phyloP scores from a whole-genome alignment of 352 stramenopile genomes.

The Globisporangium heterothallicum region DNA sequence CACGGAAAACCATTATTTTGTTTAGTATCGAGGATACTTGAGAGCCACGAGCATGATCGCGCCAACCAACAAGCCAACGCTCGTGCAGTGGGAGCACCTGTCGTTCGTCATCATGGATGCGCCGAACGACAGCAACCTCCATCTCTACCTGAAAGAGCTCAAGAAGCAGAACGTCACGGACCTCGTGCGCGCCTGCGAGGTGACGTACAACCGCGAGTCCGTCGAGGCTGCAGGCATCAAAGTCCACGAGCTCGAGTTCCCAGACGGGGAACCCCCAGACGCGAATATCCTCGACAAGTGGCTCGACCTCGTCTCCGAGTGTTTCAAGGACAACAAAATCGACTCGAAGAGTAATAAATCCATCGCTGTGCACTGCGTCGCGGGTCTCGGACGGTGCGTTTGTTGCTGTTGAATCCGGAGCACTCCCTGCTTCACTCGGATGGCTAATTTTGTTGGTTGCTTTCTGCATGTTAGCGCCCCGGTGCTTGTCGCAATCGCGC shows the following conservation, averaged over 20 bases:
- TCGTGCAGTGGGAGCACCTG: conserved; percentile 88
- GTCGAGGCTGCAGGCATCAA: conserved; percentile 92
- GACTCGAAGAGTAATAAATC: conserved; percentile 72
- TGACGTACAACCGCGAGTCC: conserved; percentile 89
- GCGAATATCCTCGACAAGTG: conserved; percentile 91
- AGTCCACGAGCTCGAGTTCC: conserved; percentile 95
- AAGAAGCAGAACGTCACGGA: conserved; percentile 95
- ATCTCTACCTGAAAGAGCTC: conserved; percentile 96
- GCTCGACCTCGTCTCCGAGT: conserved; percentile 93
- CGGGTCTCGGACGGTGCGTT: conserved; percentile 88
- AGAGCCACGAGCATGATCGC: conserved; percentile 68
- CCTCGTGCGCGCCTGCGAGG: conserved; percentile 94
- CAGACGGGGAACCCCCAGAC: conserved; percentile 93
- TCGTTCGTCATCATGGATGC: conserved; percentile 98
- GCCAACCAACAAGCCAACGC: conserved; percentile 80
- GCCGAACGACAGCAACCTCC: conserved; percentile 94
- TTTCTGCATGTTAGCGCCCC: conserved; percentile 63
- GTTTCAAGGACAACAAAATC: conserved; percentile 86
- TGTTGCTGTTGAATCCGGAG: neutral
- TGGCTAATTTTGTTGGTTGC: conserved; percentile 3
- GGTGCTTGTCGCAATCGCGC: conserved; percentile 96
- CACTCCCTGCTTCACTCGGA: neutral
- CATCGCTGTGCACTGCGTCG: conserved; percentile 98
- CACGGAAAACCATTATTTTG: neutral
- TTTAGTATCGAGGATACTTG: conserved; percentile 4